Evolutionary conservation across 495 filamentous ascomycete genomes (phyloP).

Genomic region (Neurospora sp.): DNA sequence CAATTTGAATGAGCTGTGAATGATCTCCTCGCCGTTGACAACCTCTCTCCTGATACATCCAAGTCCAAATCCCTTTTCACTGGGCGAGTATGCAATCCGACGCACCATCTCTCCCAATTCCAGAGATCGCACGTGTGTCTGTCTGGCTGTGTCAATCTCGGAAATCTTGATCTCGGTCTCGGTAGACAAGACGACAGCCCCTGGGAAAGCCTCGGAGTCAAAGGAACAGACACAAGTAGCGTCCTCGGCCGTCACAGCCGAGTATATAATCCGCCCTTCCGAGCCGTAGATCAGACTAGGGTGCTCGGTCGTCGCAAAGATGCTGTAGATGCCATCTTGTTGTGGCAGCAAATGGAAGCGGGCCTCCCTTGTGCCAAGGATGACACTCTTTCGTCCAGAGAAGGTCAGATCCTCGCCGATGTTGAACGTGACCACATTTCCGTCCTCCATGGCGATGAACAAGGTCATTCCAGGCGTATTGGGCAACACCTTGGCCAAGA

Average conservation of each 20-base stretch:
- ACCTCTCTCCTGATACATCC: conserved; percentile 65
- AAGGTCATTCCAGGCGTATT: conserved; percentile 51
- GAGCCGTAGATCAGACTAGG: conserved; percentile 85
- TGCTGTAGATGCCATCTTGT: conserved; percentile 50
- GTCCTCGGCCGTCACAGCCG: conserved; percentile 86
- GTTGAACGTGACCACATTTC: conserved; percentile 77
- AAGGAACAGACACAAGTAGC: conserved; percentile 74
- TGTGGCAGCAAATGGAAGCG: conserved; percentile 68
- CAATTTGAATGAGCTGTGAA: conserved; percentile 38
- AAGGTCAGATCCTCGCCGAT: conserved; percentile 54
- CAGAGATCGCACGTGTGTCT: conserved; percentile 75
- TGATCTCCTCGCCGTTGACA: conserved; percentile 34
- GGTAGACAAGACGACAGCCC: conserved; percentile 71
- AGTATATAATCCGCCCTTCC: conserved; percentile 83
- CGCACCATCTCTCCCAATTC: conserved; percentile 74
- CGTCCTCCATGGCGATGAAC: conserved; percentile 91
- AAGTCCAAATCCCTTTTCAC: conserved; percentile 72
- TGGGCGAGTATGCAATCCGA: conserved; percentile 73
- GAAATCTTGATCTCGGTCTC: conserved; percentile 68
- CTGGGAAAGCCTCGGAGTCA: conserved; percentile 69
- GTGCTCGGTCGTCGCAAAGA: conserved; percentile 91
- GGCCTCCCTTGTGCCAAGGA: conserved; percentile 79
- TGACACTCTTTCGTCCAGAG: conserved; percentile 63
- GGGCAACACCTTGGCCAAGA: conserved; percentile 63
- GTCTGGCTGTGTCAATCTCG: conserved; percentile 70